Evolutionary conservation across 345 rosid genomes (phyloP), one percentile per base, ranked within the genome.

Genomic region (Zanthoxylum bungeanum): DNA sequence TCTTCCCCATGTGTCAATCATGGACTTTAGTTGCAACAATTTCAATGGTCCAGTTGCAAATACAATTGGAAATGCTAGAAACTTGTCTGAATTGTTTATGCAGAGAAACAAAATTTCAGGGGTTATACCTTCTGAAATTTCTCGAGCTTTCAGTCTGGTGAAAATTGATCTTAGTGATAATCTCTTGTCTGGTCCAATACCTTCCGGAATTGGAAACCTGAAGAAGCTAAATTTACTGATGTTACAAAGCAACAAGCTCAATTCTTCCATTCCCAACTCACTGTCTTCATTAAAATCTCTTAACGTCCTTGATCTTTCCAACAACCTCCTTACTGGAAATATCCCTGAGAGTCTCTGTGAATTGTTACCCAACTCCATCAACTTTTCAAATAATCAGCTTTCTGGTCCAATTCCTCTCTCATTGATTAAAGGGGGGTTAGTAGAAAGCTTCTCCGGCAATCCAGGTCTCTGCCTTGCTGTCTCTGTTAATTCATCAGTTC

Each of bases 161-260:
- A 94, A 94, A 86, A 83, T 94, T 79, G 97, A 94, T 79, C 87
- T 94, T 70, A 90, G 97, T 73, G 84, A 83, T 76, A 94, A 94
- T 75, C 73, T 81, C 16, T 53, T 94, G 44, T 82, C 87, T 65
- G 98, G 97, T 51, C 82, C 95, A 42, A 84, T 94, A 73, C 97
- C 98, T 56, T 75, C 86, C 3, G 90, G 89, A 64, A 85, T 92
- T 4, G 95, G 98, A 37, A 77, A 82, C 70, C 84, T 94, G 3
- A 82, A 62, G 81, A 86, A 84, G 78, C 91, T 94, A 5, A 94
- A 92, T 74, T 70, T 88, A 75, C 84, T 94, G 68, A 74, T 87
- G 52, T 65, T 94, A 67, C 95, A 90, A 85, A 82, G 83, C 73
- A 94, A 94, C 84, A 73, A 39, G 73, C 77, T 94, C 21, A 80